Evolutionary conservation across 1,139 yeast genomes (phyloP).

Genomic region (Pneumocystis jirovecii): DNA sequence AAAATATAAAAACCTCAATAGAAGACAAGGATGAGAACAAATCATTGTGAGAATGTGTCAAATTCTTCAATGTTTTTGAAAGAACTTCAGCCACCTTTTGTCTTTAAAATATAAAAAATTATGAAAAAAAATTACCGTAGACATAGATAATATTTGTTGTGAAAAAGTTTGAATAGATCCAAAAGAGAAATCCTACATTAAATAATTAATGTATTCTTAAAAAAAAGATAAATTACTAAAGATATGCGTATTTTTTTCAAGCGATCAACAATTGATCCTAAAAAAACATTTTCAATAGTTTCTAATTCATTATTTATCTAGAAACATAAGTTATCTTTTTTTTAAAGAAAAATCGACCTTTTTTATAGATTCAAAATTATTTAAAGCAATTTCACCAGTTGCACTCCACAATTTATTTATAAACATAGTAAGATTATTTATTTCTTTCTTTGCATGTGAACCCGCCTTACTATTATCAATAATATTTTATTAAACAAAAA

Average conservation of each 20-base stretch:
- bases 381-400: neutral
- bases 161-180: neutral
- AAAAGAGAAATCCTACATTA: neutral
- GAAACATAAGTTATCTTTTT: neutral
- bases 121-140: neutral
- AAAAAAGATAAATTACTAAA: neutral
- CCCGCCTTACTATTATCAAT: neutral
- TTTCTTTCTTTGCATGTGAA: neutral
- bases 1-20: neutral
- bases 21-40: neutral
- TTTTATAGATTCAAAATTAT: neutral
- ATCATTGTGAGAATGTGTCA: neutral
- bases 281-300: neutral
- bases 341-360: neutral
- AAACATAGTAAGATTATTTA: neutral
- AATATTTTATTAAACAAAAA: neutral
- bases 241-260: neutral
- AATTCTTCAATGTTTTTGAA: neutral
- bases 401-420: neutral
- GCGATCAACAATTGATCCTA: neutral
- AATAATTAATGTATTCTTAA: neutral
- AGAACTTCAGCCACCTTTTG: neutral
- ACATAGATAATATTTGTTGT: neutral
- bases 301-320: neutral
- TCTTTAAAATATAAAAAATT: neutral